Evolutionary conservation across 2,329 filamentous ascomycete species (phyloP), one percentile per base, ranked within the genome.

Genomic region (Teratosphaeriaceae sp.): DNA sequence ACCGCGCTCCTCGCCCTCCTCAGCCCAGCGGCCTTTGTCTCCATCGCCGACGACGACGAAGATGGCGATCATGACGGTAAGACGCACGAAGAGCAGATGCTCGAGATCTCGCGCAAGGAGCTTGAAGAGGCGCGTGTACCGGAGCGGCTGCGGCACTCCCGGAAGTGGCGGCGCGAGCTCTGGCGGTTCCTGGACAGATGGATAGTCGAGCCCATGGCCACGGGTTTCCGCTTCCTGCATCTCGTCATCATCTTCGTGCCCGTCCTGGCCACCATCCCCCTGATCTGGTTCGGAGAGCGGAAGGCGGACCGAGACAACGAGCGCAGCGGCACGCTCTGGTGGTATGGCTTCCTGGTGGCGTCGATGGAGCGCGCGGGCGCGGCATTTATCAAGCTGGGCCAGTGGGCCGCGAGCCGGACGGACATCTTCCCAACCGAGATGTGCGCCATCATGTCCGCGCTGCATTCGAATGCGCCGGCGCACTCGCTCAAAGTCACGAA

Each of bases 351-450:
- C 58, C 67, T 98, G 29, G 88, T 97, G 8, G 76, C 73, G 45
- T 76, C 84, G 21, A 97, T 98, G 92, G 90, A 98, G 66, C 76
- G 82, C 60, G 88, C 90, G 15, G 92, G 92, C 0, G 89, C 92
- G 34, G 88, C 92, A 0, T 98, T 98, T 60, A 98, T 98, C 69
- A 98, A 98, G 81, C 79, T 98, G 42, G 92, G 92, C 13, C 92
- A 98, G 80, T 98, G 92, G 92, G 92, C 92, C 15, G 92, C 92
- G 2, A 97, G 92, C 4, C 78, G 92, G 61, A 86, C 89, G 31
- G 92, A 98, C 65, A 95, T 98, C 59, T 98, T 98, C 61, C 92
- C 92, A 1, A 84, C 77, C 18, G 82, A 96, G 64, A 80, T 98
- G 78, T 98, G 92, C 67, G 78, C 78, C 33, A 81, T 89, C 61